Evolutionary conservation across 2,329 filamentous ascomycete species (phyloP).

Genomic region (Domatiomyces globalis): DNA sequence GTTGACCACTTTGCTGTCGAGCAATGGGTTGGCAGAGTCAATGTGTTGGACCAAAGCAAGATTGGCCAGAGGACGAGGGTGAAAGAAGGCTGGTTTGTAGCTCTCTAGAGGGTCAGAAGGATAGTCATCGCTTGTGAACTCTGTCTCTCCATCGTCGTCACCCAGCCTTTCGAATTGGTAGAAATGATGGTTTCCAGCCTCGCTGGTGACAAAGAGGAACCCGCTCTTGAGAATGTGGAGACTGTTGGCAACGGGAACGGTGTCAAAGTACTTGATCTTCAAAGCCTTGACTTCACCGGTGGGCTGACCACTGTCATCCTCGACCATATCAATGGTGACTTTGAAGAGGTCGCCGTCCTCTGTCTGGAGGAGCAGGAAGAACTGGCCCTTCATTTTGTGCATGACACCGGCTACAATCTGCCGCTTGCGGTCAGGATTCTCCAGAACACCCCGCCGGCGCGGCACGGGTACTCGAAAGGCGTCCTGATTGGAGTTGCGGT

Average conservation of each 20-base stretch:
- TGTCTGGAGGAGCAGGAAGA: slow-evolving; percentile 92
- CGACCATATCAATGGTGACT: slow-evolving; percentile 78
- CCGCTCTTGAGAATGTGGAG: slow-evolving; percentile 91
- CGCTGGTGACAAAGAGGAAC: slow-evolving; percentile 82
- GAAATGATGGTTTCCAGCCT: slow-evolving; percentile 84
- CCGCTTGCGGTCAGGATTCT: slow-evolving; percentile 83
- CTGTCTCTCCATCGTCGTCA: slow-evolving; percentile 80
- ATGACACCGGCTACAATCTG: slow-evolving; percentile 83
- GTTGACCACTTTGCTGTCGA: slow-evolving; percentile 86
- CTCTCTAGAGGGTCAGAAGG: slow-evolving; percentile 58
- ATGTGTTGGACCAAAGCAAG: slow-evolving; percentile 72
- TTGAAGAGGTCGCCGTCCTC: slow-evolving; percentile 99
- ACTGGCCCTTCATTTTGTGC: slow-evolving; percentile 91
- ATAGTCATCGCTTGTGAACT: slow-evolving; percentile 73
- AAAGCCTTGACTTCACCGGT: slow-evolving; percentile 70
- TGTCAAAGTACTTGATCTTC: slow-evolving; percentile 97
- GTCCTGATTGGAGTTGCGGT: slow-evolving; percentile 90
- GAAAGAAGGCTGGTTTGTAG: slow-evolving; percentile 72
- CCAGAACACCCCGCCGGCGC: slow-evolving; percentile 68
- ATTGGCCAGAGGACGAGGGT: slow-evolving; percentile 65
- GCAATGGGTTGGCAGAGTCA: slow-evolving; percentile 75
- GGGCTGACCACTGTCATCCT: slow-evolving; percentile 61
- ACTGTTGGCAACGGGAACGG: slow-evolving; percentile 72
- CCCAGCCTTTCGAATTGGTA: slow-evolving; percentile 97
- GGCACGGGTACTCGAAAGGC: slow-evolving; percentile 82